phyloP scores from a whole-genome alignment of 1,139 yeast species.

The Pichia terricola region DNA sequence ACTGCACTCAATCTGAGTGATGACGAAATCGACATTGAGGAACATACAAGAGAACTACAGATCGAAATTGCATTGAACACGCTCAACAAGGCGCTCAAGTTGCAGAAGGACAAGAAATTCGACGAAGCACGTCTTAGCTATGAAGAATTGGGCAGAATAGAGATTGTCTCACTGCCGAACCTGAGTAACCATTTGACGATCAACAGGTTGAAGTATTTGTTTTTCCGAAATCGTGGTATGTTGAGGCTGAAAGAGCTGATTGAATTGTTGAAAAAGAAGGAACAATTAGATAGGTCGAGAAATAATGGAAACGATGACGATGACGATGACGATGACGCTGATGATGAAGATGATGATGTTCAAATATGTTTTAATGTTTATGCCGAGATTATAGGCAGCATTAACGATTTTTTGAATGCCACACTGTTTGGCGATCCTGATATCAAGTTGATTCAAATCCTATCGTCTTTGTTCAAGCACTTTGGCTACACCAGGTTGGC shows the following conservation, averaged over 20 bases:
- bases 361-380: constrained; percentile 13
- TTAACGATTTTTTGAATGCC: constrained; percentile 49
- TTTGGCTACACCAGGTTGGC: constrained; percentile 44
- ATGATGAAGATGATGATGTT: constrained; percentile 2
- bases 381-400: constrained; percentile 27
- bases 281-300: not conserved
- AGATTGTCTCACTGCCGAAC: constrained; percentile 38
- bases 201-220: constrained; percentile 63
- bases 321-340: constrained; percentile 20
- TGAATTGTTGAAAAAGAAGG: constrained; percentile 14
- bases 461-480: constrained; percentile 41
- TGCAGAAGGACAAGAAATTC: constrained; percentile 44
- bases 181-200: constrained; percentile 54
- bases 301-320: constrained; percentile 1
- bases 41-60: constrained; percentile 81
- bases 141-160: constrained; percentile 55
- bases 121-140: constrained; percentile 47
- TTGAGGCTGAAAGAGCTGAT: constrained; percentile 47
- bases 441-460: constrained; percentile 36
- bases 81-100: constrained; percentile 59
- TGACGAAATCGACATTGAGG: constrained; percentile 71
- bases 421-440: constrained; percentile 61
- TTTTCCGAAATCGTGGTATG: constrained; percentile 74
- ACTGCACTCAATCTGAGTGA: constrained; percentile 71
- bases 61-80: constrained; percentile 78